Evolutionary conservation across 2,329 filamentous ascomycete genomes (phyloP).

Genomic region (Fonsecaea pedrosoi): DNA sequence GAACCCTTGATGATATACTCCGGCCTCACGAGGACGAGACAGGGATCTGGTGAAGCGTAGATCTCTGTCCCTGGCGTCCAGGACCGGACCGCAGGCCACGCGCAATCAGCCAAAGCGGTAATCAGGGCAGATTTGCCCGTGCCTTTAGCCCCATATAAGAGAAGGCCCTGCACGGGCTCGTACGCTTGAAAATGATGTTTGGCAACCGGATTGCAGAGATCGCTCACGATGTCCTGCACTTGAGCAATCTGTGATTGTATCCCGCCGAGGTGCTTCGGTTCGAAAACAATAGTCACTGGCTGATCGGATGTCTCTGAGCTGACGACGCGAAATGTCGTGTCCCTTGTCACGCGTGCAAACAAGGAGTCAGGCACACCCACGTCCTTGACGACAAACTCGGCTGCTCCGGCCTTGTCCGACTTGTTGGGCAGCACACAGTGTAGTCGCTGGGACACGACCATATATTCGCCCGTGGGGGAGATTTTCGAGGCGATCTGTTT

Average conservation of each 20-base stretch:
- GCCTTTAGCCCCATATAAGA: slow-evolving; percentile 81
- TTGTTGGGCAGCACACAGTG: slow-evolving; percentile 11
- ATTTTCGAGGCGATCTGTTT: slow-evolving; percentile 60
- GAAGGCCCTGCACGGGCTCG: slow-evolving; percentile 62
- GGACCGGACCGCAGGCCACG: slow-evolving; percentile 72
- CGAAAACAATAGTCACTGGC: slow-evolving; percentile 23
- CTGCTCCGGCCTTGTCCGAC: slow-evolving; percentile 38
- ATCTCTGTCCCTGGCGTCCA: slow-evolving; percentile 54
- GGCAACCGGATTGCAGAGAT: slow-evolving; percentile 25
- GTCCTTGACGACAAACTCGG: slow-evolving; percentile 41
- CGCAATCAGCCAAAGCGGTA: slow-evolving; percentile 67
- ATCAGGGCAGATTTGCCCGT: slow-evolving; percentile 84
- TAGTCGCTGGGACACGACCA: slow-evolving; percentile 38
- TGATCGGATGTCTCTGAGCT: neutral
- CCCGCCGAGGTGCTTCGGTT: slow-evolving; percentile 33
- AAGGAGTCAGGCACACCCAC: slow-evolving; percentile 17
- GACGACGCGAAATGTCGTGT: slow-evolving; percentile 28
- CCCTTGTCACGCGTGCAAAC: slow-evolving; percentile 31
- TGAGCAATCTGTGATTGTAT: slow-evolving; percentile 29
- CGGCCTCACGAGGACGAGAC: slow-evolving; percentile 32
- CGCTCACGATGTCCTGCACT: slow-evolving; percentile 31
- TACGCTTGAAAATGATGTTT: slow-evolving; percentile 23
- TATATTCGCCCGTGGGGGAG: slow-evolving; percentile 47
- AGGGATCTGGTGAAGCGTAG: slow-evolving; percentile 46
- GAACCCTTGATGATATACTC: slow-evolving; percentile 23